These are phyloP conservation scores for Peronospora belbahrii DNA, from an alignment of 352 stramenopile genomes.

Conservation along the genomic window DNA sequence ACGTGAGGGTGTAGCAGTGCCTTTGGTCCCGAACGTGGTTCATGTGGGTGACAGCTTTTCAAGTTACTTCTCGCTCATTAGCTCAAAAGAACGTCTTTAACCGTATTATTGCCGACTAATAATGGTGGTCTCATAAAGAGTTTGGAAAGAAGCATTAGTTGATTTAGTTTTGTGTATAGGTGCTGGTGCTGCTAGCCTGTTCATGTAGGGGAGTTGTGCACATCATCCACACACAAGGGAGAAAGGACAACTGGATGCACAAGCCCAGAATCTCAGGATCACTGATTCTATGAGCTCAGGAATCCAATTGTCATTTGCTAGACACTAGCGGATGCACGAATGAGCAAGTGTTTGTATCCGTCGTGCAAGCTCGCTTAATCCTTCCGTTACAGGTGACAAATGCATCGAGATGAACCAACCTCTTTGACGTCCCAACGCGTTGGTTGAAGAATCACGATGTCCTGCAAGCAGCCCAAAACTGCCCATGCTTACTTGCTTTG, in stretches of 20 bases:
- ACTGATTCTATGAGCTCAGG: constrained; percentile 23
- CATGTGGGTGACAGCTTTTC: constrained; percentile 61
- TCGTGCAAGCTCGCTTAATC: constrained; percentile 2
- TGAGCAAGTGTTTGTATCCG: constrained; percentile 27
- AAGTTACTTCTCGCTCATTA: constrained; percentile 61
- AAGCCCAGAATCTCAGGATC: constrained; percentile 32
- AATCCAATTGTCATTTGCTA: constrained; percentile 1
- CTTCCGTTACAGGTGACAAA: constrained; percentile 7
- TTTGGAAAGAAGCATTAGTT: not conserved
- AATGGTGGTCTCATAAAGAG: constrained; percentile 8
- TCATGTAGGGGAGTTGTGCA: too few relatives aligned
- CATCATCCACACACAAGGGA: too few relatives aligned
- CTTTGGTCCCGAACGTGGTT: constrained; percentile 32
- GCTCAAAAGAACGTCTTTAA: constrained; percentile 30
- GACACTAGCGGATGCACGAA: constrained; percentile 17
- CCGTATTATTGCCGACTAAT: constrained; percentile 11
- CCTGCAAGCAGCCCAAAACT: too few relatives aligned
- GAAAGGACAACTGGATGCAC: too few relatives aligned
- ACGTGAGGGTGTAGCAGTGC: constrained; percentile 15
- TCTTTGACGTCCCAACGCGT: constrained; percentile 11
- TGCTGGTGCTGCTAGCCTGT: too few relatives aligned
- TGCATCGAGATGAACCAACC: constrained; percentile 24
- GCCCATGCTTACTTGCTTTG: too few relatives aligned
- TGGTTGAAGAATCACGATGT: constrained; percentile 26
- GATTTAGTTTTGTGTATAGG: constrained; percentile 5